Conservation (phyloP, 164 flowering plant genomes). For the Tinospora cordifolia region DNA sequence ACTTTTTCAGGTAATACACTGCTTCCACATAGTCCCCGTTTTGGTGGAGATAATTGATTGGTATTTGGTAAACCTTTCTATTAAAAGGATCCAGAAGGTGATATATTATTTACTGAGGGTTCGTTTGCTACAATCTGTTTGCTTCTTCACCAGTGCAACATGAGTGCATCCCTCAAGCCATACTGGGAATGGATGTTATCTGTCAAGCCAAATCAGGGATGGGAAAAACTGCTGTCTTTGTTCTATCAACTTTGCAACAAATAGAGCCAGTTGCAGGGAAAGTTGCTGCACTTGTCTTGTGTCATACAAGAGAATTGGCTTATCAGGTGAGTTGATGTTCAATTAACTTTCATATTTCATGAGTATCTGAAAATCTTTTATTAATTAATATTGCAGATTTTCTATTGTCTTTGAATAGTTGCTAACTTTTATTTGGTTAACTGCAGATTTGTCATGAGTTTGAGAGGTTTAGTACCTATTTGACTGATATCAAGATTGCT, state of each 20-base stretch:
- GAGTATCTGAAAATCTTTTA: not conserved
- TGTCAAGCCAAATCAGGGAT: slow-evolving; percentile 99
- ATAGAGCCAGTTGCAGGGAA: slow-evolving; percentile 91
- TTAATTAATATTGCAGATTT: no score
- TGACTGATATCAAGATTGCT: slow-evolving; percentile 82
- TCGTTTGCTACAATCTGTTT: slow-evolving; percentile 55
- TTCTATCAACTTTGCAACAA: slow-evolving; percentile 82
- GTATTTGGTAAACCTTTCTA: slow-evolving; percentile 58
- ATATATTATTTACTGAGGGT: slow-evolving; percentile 51
- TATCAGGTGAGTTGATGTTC: slow-evolving; percentile 61
- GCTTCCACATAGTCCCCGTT: slow-evolving; percentile 31
- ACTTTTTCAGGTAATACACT: slow-evolving; percentile 51
- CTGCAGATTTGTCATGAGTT: slow-evolving; percentile 91
- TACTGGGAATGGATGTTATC: slow-evolving; percentile 96
- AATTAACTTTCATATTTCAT: not conserved
- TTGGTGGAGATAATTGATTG: slow-evolving; percentile 37
- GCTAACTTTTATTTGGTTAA: not conserved
- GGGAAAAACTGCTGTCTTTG: slow-evolving; percentile 99
- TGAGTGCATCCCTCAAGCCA: slow-evolving; percentile 98
- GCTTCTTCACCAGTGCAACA: slow-evolving; percentile 92
- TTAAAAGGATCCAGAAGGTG: slow-evolving; percentile 48
- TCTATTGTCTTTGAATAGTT: not conserved
- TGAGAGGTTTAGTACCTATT: slow-evolving; percentile 86
- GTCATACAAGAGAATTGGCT: slow-evolving; percentile 96
- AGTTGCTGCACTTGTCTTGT: slow-evolving; percentile 92